Evolutionary conservation across 768 basidiomycete species (phyloP), one percentile per base, ranked within the genome.

Genomic region (Pisolithus microcarpus): DNA sequence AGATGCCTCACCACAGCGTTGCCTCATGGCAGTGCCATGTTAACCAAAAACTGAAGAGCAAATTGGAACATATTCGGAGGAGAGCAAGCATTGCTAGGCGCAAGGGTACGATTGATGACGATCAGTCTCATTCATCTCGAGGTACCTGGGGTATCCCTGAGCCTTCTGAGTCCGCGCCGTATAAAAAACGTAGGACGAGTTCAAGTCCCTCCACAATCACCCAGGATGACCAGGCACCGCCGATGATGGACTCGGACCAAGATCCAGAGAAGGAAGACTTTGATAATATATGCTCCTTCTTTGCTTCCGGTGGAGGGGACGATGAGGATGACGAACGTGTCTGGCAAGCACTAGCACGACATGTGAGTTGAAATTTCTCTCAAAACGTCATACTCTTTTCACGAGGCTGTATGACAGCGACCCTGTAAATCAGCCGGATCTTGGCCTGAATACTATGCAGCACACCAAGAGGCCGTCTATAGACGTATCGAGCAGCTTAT

Each of bases 1-100:
- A 87, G 86, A 71, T 87, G 70, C 77, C 82, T 24, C 76, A 81
- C 55, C 86, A 87, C 61, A 57, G 72, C 2, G 11, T 57, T 5
- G 60, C 31, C 7, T 84, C 82, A 13, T 87, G 84, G 84, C 56
- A 49, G 30, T 60, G 58, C n/a, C 71, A 74, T 43, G 46, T 80
- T 18, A 40, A 55, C 28, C 53, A 52, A 47, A 61, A 62, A 48
- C 37, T 72, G 9, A 65, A 64, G 21, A 60, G 68, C 9, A 65
- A 72, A 38, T 52, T 84, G 10, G 80, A 79, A n/a, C 58, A 64
- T 5, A 61, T 75, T 48, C 70, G 75, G 48, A 79, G 80, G 61
- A 72, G 69, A 47, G 75, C 76, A 18, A 70, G 68, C n/a, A 78
- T 82, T 50, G 72, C 72, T 15, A 70, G 66, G 50, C 70, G 80